Conservation (phyloP, 352 stramenopile genomes). For the Pythium utonaiense region DNA sequence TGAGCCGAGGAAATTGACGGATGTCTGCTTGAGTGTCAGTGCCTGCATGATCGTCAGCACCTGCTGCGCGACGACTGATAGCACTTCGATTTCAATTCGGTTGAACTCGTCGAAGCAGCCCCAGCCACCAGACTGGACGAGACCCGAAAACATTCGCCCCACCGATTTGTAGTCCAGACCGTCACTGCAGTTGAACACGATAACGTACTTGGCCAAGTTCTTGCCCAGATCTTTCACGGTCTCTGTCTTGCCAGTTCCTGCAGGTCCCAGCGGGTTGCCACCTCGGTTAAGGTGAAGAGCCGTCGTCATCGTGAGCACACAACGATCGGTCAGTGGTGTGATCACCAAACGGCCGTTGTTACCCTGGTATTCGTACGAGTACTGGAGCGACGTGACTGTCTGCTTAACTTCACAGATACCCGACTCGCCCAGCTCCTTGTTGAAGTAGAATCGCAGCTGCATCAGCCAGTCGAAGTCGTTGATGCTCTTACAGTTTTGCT, state of each 20-base stretch:
- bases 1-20: slow-evolving; percentile 83
- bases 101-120: slow-evolving; percentile 96
- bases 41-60: slow-evolving; percentile 90
- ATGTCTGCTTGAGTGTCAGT: slow-evolving; percentile 63
- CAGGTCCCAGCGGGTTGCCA: slow-evolving; percentile 89
- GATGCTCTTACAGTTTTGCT: slow-evolving; percentile 89
- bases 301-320: slow-evolving; percentile 92
- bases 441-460: slow-evolving; percentile 86
- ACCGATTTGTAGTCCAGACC: slow-evolving; percentile 94
- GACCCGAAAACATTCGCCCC: slow-evolving; percentile 90
- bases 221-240: slow-evolving; percentile 94
- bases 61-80: slow-evolving; percentile 92
- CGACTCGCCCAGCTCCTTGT: slow-evolving; percentile 75
- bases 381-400: slow-evolving; percentile 81
- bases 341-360: slow-evolving; percentile 91
- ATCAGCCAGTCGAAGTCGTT: slow-evolving; percentile 92
- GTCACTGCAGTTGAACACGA: slow-evolving; percentile 95
- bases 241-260: slow-evolving; percentile 93
- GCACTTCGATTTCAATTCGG: slow-evolving; percentile 94
- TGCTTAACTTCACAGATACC: slow-evolving; percentile 87
- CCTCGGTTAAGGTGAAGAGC: slow-evolving; percentile 90
- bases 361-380: slow-evolving; percentile 85
- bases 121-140: slow-evolving; percentile 92
- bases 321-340: slow-evolving; percentile 91
- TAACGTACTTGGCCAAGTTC: slow-evolving; percentile 92